A percentile compares a stretch with the other conserved stretches of the same genome.
Conservation (phyloP, 768 basidiomycete genomes). For the Trametes villosa region DNA sequence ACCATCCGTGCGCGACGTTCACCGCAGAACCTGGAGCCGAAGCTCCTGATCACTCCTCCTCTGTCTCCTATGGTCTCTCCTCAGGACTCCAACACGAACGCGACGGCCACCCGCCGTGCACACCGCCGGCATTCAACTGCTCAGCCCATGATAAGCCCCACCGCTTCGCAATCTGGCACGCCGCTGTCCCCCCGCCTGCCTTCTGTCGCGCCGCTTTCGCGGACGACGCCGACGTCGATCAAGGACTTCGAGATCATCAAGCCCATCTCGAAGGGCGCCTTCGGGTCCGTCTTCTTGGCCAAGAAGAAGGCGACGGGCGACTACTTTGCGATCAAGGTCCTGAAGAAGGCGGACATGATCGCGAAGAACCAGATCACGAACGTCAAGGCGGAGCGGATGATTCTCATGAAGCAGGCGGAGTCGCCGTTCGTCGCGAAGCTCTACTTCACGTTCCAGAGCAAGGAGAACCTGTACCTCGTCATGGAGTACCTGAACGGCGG, state of each 20-base stretch:
- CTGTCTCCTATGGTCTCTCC: constrained; percentile 64
- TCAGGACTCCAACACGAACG: constrained; percentile 47
- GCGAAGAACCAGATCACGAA: constrained; percentile 99
- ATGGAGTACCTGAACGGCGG: constrained; percentile 99
- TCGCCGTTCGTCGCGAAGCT: constrained; percentile 98
- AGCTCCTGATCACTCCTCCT: constrained; percentile 73
- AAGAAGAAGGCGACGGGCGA: constrained; percentile 99
- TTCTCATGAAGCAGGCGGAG: constrained; percentile 98
- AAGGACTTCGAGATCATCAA: constrained; percentile 99
- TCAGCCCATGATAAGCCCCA: constrained; percentile 63
- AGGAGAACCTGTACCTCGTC: constrained; percentile 96
- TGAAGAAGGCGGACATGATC: constrained; percentile 99
- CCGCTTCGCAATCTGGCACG: constrained; percentile 39
- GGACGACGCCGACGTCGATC: constrained; percentile 88
- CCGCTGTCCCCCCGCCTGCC: constrained; percentile 90
- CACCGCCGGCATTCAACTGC: constrained; percentile 60
- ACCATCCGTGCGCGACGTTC: constrained; percentile 70
- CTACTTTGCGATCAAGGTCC: constrained; percentile 99
- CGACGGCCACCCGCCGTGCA: constrained; percentile 50
- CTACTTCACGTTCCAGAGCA: constrained; percentile 99
- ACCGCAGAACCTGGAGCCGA: constrained; percentile 65
- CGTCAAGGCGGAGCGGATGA: constrained; percentile 99
- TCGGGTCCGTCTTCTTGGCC: constrained; percentile 96
- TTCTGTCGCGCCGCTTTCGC: constrained; percentile 73
- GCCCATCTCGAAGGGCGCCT: constrained; percentile 98